Percentiles rank a stretch among this genome's conserved stretches.
Conservation (phyloP, 1,284 basidiomycete species). For the Ganoderma boninense region DNA sequence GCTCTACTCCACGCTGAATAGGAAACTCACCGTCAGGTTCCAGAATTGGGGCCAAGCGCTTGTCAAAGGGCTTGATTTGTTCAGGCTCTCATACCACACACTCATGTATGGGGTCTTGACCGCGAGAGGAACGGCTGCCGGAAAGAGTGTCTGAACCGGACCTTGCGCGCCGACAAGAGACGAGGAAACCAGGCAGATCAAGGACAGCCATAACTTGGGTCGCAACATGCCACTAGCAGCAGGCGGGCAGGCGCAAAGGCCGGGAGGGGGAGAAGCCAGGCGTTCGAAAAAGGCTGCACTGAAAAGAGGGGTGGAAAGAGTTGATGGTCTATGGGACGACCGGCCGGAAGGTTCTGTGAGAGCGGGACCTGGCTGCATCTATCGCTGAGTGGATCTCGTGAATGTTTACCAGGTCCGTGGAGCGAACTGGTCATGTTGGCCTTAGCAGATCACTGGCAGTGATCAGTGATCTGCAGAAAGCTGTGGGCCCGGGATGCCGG, state of each 20-base stretch:
- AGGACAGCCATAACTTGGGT: constrained; percentile 14
- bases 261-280: not conserved
- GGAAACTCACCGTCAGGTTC: constrained; percentile 12
- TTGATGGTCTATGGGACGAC: not conserved
- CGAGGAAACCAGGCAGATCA: constrained; percentile 17
- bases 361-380: not conserved
- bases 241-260: not conserved
- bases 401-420: too few species aligned
- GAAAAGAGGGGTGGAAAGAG: constrained; percentile 17
- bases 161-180: constrained; percentile 22
- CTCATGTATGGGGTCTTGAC: constrained; percentile 28
- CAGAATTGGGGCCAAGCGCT: constrained; percentile 22
- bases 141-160: constrained; percentile 24
- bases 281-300: constrained; percentile 2
- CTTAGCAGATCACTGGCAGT: too few species aligned
- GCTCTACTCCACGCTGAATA: not conserved
- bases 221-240: constrained; percentile 12
- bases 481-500: not conserved
- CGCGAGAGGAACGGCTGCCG: constrained; percentile 23
- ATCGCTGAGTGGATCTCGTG: not conserved
- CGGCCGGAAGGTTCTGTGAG: not conserved
- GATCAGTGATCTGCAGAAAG: not conserved
- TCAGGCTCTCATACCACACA: constrained; percentile 18
- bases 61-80: not conserved
- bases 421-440: too few species aligned